These are phyloP conservation scores for Venturia nashicola DNA, from an alignment of 2,329 filamentous ascomycete genomes.

Conservation along the genomic window DNA sequence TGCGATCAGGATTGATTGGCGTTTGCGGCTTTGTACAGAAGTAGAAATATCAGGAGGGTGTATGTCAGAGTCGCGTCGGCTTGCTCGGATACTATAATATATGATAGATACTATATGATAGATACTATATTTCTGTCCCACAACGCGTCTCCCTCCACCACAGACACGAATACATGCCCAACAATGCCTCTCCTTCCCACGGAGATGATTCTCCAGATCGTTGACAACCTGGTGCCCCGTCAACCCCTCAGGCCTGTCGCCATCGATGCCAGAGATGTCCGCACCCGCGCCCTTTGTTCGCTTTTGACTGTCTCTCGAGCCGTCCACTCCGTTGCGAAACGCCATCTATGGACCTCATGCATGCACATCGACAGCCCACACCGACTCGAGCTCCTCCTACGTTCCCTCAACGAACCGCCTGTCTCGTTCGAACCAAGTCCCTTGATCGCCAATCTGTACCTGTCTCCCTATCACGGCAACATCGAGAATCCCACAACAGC, in stretches of 20 bases:
- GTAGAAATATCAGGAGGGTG: no score
- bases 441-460: not conserved
- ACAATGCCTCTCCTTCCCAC: constrained; percentile 14
- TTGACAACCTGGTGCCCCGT: constrained; percentile 16
- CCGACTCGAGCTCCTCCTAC: constrained; percentile 24
- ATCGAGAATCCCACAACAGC: not conserved
- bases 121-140: not conserved
- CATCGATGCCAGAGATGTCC: constrained; percentile 26
- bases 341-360: constrained; percentile 34
- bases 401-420: constrained; percentile 21
- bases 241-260: constrained; percentile 11
- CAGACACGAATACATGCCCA: not conserved
- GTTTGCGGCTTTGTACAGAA: no score
- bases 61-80: no score
- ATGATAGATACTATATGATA: no score
- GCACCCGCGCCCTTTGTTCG: constrained; percentile 31
- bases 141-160: not conserved
- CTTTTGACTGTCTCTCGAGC: constrained; percentile 33
- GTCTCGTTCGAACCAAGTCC: constrained; percentile 12
- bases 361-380: constrained; percentile 30
- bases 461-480: not conserved
- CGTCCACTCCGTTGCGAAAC: constrained; percentile 29
- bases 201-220: constrained; percentile 19
- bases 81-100: no score
- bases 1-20: not conserved